Percentiles rank a stretch among this genome's conserved stretches.
Evolutionary conservation across 768 basidiomycete genomes (phyloP).

Genomic region (Hypsizygus marmoreus): DNA sequence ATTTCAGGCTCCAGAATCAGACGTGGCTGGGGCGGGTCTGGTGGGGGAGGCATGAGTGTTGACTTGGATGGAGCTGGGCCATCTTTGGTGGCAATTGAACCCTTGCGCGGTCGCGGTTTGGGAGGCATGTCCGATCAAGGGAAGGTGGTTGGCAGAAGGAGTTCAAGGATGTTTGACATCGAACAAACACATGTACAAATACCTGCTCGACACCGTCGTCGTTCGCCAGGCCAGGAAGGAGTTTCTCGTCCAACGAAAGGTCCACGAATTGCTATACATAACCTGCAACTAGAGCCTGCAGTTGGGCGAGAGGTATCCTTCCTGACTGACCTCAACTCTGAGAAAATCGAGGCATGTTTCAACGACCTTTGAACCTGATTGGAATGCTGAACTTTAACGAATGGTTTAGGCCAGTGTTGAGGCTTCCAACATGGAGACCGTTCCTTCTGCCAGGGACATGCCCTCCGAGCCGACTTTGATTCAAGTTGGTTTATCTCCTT

Average conservation of each 20-base stretch:
- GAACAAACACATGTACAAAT: no score
- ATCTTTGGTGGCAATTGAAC: constrained; percentile 23
- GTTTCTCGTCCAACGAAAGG: no score
- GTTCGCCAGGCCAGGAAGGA: no score
- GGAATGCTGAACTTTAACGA: no score
- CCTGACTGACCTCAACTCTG: no score
- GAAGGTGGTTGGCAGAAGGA: not conserved
- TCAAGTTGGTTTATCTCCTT: constrained; percentile 18
- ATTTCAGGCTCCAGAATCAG: constrained; percentile 67
- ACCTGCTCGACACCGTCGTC: no score
- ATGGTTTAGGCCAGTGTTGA: no score
- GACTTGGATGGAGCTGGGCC: constrained; percentile 27
- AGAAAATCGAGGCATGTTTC: no score
- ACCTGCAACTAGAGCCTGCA: no score
- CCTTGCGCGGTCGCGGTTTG: constrained; percentile 40
- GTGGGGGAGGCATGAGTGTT: constrained; percentile 58
- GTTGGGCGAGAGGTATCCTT: no score
- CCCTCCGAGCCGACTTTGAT: constrained; percentile 6
- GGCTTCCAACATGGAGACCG: not conserved
- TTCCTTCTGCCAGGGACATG: not conserved
- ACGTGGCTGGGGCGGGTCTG: constrained; percentile 40
- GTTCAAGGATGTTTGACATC: not conserved
- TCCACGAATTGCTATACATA: no score
- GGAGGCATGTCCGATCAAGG: constrained; percentile 42
- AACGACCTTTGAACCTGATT: no score